phyloP scores from a whole-genome alignment of 2,329 filamentous ascomycete genomes.

The Xylaria sp. region DNA sequence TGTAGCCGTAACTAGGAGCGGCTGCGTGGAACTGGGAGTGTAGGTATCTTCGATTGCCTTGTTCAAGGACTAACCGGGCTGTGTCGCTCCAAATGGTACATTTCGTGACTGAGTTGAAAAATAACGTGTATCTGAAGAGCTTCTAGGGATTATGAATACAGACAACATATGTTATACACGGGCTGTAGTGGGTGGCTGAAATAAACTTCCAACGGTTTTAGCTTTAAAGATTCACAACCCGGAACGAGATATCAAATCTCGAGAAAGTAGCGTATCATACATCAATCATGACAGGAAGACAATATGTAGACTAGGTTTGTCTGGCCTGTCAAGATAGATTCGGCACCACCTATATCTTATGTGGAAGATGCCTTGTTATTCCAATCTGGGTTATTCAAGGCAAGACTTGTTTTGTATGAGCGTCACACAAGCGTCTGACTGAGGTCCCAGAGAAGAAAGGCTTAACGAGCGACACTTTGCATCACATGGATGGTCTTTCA shows the following conservation, averaged over 20 bases:
- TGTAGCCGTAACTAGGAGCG: conserved; percentile 30
- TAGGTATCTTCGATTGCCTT: conserved; percentile 16
- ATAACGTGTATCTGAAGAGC: background rate
- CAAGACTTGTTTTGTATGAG: conserved; percentile 40
- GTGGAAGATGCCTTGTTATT: conserved; percentile 39
- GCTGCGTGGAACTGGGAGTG: conserved; percentile 6
- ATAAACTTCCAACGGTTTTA: background rate
- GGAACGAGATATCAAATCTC: background rate
- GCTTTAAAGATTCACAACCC: background rate
- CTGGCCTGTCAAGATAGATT: conserved; percentile 34
- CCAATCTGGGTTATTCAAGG: conserved; percentile 36
- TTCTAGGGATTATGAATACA: conserved; percentile 1
- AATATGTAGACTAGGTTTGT: conserved; percentile 27
- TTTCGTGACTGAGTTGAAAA: conserved; percentile 1
- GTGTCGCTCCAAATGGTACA: conserved; percentile 9
- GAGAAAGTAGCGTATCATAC: background rate
- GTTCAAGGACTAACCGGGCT: conserved; percentile 22
- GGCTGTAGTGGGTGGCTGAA: background rate
- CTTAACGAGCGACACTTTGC: conserved; percentile 52
- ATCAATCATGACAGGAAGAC: background rate
- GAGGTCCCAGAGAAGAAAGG: conserved; percentile 53
- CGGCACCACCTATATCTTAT: conserved; percentile 38
- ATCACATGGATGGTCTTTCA: conserved; percentile 45
- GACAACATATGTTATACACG: conserved; percentile 21
- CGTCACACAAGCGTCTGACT: conserved; percentile 45